Base-by-base conservation (phyloP, 345 rosid genomes). In the Gossypium sturtianum region DNA sequence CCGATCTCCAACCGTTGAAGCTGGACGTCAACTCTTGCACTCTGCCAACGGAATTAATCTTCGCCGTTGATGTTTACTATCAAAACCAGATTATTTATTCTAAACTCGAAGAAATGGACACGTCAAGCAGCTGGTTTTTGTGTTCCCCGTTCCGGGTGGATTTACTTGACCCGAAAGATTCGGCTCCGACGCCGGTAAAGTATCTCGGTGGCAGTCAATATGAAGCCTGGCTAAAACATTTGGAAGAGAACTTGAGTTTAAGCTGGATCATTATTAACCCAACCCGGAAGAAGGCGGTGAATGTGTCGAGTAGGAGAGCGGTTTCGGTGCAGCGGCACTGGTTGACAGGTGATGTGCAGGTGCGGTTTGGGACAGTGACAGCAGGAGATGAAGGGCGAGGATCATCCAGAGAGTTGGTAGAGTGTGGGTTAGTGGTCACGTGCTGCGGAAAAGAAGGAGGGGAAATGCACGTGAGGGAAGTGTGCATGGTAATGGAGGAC, bases 191-290 rank as follows among this genome's bases (percentile, higher is more conserved):
- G 12, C 66, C 74, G 71, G 71, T 86, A 5, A 70, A 51, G 43
- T 41, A 69, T 68, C 88, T 47, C 6, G 1, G 83, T 1, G 69
- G 51, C 15, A 10, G 75, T 2, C 74, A 66, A 12, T 78, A 75
- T 9, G 87, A 87, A 45, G 53, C 58, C 51, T 86, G 89, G 92
- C 75, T 89, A 0, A 62, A 62, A 43, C 81, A 87, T 11, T 58
- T 92, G 72, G 91, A 89, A 19, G 83, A 85, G 15, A 87, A 82
- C 64, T 34, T 92, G 70, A 81, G 47, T 1, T 41, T 91, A 66
- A 89, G 88, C 73, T 94, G 97, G 97, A 83, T 91, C 41, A 0
- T 91, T 27, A 87, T 94, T 4, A 94, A 92, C 77, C 97, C 98
- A 44, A 65, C 76, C 0, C 34, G 66, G 72, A 87, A 80, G 74